Base-by-base conservation (phyloP, 2,329 filamentous ascomycete genomes). In the Fusarium setosum region DNA sequence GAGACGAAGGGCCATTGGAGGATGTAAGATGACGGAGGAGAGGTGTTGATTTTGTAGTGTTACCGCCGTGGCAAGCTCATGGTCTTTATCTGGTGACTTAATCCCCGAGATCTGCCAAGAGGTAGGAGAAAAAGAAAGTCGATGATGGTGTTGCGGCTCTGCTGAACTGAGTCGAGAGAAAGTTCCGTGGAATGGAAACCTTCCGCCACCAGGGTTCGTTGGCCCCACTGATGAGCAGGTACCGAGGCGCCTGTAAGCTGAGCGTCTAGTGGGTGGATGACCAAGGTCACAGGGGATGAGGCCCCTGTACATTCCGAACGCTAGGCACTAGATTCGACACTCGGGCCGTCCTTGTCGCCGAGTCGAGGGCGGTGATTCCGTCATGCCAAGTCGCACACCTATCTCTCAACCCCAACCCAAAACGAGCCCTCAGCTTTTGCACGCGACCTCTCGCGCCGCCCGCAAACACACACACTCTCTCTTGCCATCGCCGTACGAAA, bases 331-430 rank as follows among this genome's bases (percentile, higher is more conserved):
- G 41, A 38, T 57, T 37, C 41, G 44, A 42, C 56, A 49, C 58
- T 70, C 70, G 70, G 70, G 67, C 70, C 70, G 70, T 72, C 70
- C 67, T 69, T 57, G 44, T 50, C 57, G 58, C 70, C 70, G 70
- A 72, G 50, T 56, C 42, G 49, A 69, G 59, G 61, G 56, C 59
- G 54, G 58, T 63, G 64, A 60, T 72, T 72, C 70, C 70, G 70
- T 73, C 70, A 72, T 72, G 61, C 42, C 34, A 52, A 53, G 41
- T 41, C 49, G 48, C 59, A 55, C 48, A 60, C 37, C 53, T 55
- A 56, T 61, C 63, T 52, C 49, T 59, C 55, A 60, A 44, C 31
- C 54, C 52, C 54, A 49, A 51, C 40, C 41, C 24, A 18, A 44
- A 47, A 38, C 54, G 48, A 24, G 21, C 44, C 41, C 49, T 61